Percentiles rank a stretch among this genome's conserved stretches.
These are phyloP conservation scores for Backusella parvicylindrica DNA, from an alignment of 192 early-diverging fungal genomes.

Conservation along the genomic window DNA sequence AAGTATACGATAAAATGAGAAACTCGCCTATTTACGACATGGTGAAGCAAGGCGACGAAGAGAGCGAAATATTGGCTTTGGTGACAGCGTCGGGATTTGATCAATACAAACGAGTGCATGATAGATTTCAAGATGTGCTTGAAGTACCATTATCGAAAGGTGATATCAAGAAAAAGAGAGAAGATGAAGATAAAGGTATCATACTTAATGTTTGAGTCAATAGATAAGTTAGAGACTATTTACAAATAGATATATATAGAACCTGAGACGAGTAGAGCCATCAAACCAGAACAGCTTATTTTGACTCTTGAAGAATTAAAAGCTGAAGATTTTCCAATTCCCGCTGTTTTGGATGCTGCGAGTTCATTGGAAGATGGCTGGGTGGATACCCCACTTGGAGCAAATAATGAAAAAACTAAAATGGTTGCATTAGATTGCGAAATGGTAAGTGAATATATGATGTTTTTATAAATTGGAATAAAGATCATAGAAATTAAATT, in stretches of 20 bases:
- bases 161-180: conserved; percentile 8
- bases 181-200: not conserved
- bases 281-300: conserved; percentile 13
- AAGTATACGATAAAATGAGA: not conserved
- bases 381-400: conserved; percentile 35
- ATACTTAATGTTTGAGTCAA: not conserved
- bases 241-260: not conserved
- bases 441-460: conserved; percentile 40
- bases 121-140: conserved; percentile 16
- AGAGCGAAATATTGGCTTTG: not conserved
- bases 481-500: not conserved
- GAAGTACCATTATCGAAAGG: conserved; percentile 12
- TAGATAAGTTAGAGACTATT: not conserved
- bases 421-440: conserved; percentile 58
- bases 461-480: not conserved
- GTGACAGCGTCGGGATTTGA: conserved; percentile 2
- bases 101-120: conserved; percentile 5
- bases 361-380: conserved; percentile 32
- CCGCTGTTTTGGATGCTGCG: not conserved
- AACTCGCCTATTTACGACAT: not conserved
- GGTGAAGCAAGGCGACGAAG: not conserved
- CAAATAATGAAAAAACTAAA: conserved; percentile 11
- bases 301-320: conserved; percentile 28
- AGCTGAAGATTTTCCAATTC: conserved; percentile 36
- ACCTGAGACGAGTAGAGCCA: not conserved